These are phyloP conservation scores for Pyrenula aspistea DNA, from an alignment of 495 filamentous ascomycete genomes.

Conservation along the genomic window DNA sequence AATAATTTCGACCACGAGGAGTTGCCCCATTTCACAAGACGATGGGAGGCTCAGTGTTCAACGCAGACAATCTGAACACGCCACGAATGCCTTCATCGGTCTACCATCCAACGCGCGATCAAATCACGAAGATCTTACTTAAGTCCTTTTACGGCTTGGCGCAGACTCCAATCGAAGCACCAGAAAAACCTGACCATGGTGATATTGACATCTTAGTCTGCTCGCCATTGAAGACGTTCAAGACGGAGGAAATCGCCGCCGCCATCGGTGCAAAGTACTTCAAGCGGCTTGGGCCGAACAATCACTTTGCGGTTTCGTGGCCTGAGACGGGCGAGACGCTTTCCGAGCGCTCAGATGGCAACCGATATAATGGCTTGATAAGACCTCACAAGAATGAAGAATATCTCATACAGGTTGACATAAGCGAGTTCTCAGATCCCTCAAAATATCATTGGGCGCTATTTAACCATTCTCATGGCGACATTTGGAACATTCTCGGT, in stretches of 20 bases:
- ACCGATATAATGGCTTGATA: neutral
- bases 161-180: constrained; percentile 39
- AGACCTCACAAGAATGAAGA: neutral
- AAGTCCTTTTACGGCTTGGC: constrained; percentile 31
- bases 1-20: too few species aligned
- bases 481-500: constrained; percentile 55
- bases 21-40: too few species aligned
- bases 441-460: constrained; percentile 41
- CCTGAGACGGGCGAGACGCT: constrained; percentile 11
- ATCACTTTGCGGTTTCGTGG: constrained; percentile 39
- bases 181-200: constrained; percentile 41
- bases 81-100: constrained; percentile 43
- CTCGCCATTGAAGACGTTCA: constrained; percentile 11
- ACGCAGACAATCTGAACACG: constrained; percentile 30
- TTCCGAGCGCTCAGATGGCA: neutral
- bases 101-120: constrained; percentile 28
- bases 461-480: constrained; percentile 52
- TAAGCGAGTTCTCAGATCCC: constrained; percentile 33
- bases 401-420: constrained; percentile 50
- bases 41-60: constrained; percentile 52
- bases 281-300: constrained; percentile 2
- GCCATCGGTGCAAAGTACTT: constrained; percentile 5
- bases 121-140: constrained; percentile 24
- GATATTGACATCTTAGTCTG: constrained; percentile 50
- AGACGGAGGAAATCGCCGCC: constrained; percentile 1